Base-by-base conservation (phyloP, 2,329 filamentous ascomycete genomes). In the Epichloe scottii region DNA sequence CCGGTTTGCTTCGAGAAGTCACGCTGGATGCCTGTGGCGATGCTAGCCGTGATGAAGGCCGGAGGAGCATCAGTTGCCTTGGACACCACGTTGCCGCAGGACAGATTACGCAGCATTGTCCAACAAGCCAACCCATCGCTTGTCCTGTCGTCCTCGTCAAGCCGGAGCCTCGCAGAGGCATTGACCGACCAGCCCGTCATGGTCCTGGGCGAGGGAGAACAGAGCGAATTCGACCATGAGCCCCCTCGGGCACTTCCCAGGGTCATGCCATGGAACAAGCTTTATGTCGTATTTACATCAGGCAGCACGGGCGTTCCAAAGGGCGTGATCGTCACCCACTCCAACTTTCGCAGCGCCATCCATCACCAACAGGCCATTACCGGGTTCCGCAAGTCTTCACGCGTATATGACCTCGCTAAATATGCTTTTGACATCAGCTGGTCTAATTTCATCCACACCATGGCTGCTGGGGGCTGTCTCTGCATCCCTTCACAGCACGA, bases 341-440 rank as follows among this genome's bases (percentile, higher is more conserved):
- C 51, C 12, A 50, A 52, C 48, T 50, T 56, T 10, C 47, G 37
- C 35, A 50, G 45, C 23, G 47, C 53, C n/a, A 49, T 57, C 47
- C 39, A 43, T 19, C 55, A 48, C 53, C 56, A 42, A 14, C 46
- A 50, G 2, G 51, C 53, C 10, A 34, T 53, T 3, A 51, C 52
- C 10, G 44, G 53, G 5, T 53, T 57, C 35, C 57, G 40, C 47
- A 46, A 26, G 14, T 34, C 26, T 43, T 46, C 40, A 3, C 65
- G 67, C 6, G 67, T 71, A 30, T 64, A 71, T 37, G 68, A 72
- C 53, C 71, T 71, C 50, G 66, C 68, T 4, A 70, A 71, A 1
- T 75, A 76, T 55, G 73, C 72, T 6, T 77, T 76, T 51, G 74
- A 77, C 51, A 72, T 72, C 46, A 71, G 70, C 49, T 68, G 75